phyloP scores from a whole-genome alignment of 768 basidiomycete species.

The Serendipita sp. region DNA sequence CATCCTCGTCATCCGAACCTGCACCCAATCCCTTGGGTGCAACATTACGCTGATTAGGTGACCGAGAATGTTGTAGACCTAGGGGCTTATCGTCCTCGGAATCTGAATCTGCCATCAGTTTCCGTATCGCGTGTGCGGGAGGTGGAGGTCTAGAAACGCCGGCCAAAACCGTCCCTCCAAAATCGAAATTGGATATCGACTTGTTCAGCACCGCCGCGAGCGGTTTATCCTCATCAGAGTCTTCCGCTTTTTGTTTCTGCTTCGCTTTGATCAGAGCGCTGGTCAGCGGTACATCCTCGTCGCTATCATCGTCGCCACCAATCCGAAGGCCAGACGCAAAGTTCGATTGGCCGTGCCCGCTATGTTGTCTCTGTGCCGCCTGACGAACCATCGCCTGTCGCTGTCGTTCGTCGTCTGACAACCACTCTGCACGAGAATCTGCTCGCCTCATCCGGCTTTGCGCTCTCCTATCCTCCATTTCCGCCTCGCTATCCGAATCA shows the following conservation, averaged over 20 bases:
- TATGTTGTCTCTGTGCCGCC: too few species aligned
- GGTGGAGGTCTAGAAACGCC: conserved; percentile 13
- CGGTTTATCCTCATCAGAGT: conserved; percentile 61
- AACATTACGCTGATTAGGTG: conserved; percentile 12
- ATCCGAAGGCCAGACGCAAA: conserved; percentile 1
- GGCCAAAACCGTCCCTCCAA: conserved; percentile 30
- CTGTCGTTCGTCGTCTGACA: background rate
- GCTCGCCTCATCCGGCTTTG: background rate
- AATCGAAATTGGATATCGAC: conserved; percentile 20
- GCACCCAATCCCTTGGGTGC: conserved; percentile 3
- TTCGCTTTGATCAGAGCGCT: conserved; percentile 41
- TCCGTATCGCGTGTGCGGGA: conserved; percentile 12
- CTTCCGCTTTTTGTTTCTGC: conserved; percentile 27
- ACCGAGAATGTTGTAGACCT: conserved; percentile 45
- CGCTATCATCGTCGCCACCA: conserved; percentile 28
- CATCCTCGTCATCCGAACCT: conserved; percentile 4
- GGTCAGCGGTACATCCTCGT: conserved; percentile 65
- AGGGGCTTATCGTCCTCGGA: conserved; percentile 61
- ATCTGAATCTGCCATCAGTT: conserved; percentile 32
- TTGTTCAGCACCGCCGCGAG: conserved; percentile 42
- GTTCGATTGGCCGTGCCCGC: too few species aligned
- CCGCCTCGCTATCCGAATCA: conserved; percentile 2
- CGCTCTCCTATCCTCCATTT: background rate
- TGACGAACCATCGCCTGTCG: background rate
- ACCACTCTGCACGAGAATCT: background rate